Conservation (phyloP, 805 yeast species). For the Huiozyma naganishii region DNA sequence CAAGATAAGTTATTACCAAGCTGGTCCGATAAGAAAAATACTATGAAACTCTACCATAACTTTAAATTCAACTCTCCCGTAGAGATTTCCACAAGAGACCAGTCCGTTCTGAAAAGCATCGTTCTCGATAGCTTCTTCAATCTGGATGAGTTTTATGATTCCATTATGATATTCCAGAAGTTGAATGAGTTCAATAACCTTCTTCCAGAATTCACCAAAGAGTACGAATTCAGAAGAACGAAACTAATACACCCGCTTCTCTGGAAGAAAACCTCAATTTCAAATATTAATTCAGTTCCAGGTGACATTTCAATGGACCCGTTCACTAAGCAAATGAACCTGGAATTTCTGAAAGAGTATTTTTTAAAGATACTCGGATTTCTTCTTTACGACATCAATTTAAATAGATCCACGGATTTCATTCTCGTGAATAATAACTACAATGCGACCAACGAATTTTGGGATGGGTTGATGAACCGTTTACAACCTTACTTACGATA, state of each 20-base stretch:
- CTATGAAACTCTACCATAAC: constrained; percentile 32
- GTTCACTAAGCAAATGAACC: constrained; percentile 17
- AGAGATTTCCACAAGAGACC: constrained; percentile 63
- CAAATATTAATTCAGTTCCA: constrained; percentile 11
- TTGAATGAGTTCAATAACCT: constrained; percentile 56
- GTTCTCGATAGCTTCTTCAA: constrained; percentile 34
- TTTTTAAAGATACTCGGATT: constrained; percentile 62
- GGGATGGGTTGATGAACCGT: constrained; percentile 57
- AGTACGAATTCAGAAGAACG: constrained; percentile 59
- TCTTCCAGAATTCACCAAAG: constrained; percentile 53
- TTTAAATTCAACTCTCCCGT: constrained; percentile 76
- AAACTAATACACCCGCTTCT: constrained; percentile 57
- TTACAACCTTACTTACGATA: constrained; percentile 47
- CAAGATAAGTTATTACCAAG: constrained; percentile 40
- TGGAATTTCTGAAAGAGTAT: constrained; percentile 36
- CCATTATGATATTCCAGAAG: constrained; percentile 69
- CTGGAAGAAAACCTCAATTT: constrained; percentile 27
- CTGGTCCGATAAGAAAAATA: constrained; percentile 53
- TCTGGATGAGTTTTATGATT: constrained; percentile 69
- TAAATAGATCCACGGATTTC: constrained; percentile 52
- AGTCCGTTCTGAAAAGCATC: constrained; percentile 35
- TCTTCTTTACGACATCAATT: constrained; percentile 60
- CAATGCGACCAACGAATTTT: constrained; percentile 49
- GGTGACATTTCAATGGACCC: constrained; percentile 23
- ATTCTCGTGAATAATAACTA: constrained; percentile 52